A percentile compares a stretch with the other conserved stretches of the same genome.
Conservation (phyloP, 2,329 filamentous ascomycete species). For the Helminthosporium solani region DNA sequence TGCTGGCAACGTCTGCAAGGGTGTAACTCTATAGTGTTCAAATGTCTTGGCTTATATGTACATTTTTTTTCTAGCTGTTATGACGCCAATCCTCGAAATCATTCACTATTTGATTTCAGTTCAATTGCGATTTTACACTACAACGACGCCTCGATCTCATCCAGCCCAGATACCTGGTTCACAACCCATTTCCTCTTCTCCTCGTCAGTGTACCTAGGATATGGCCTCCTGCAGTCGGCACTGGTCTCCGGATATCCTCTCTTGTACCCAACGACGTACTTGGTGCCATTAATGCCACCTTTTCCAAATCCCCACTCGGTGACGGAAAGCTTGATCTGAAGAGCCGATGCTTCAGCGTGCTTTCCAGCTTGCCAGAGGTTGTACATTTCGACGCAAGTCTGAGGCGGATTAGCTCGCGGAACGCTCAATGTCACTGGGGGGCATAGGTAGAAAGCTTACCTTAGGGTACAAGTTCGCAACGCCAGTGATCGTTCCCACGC, state of each 20-base stretch:
- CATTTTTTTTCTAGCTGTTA: too few relatives aligned
- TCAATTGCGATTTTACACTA: neutral
- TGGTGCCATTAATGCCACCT: conserved; percentile 62
- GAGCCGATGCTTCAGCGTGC: conserved; percentile 49
- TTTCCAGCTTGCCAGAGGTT: conserved; percentile 53
- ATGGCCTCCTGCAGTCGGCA: conserved; percentile 56
- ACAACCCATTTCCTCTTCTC: conserved; percentile 52
- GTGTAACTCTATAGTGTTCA: too few relatives aligned
- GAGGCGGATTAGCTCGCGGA: conserved; percentile 3
- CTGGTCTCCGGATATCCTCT: conserved; percentile 55
- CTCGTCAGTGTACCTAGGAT: conserved; percentile 51
- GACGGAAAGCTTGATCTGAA: conserved; percentile 54
- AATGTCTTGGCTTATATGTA: too few relatives aligned
- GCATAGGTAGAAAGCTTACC: conserved; percentile 15
- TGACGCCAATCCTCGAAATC: too few relatives aligned
- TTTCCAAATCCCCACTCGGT: conserved; percentile 60
- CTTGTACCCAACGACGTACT: conserved; percentile 59
- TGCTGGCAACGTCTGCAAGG: too few relatives aligned
- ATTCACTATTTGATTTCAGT: neutral
- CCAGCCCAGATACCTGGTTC: conserved; percentile 35
- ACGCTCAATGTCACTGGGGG: neutral
- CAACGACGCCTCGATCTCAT: conserved; percentile 32
- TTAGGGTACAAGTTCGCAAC: conserved; percentile 64
- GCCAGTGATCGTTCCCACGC: conserved; percentile 61
- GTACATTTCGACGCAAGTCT: conserved; percentile 49